Base-by-base conservation (phyloP, 345 rosid species). In the Atalantia buxifolia region DNA sequence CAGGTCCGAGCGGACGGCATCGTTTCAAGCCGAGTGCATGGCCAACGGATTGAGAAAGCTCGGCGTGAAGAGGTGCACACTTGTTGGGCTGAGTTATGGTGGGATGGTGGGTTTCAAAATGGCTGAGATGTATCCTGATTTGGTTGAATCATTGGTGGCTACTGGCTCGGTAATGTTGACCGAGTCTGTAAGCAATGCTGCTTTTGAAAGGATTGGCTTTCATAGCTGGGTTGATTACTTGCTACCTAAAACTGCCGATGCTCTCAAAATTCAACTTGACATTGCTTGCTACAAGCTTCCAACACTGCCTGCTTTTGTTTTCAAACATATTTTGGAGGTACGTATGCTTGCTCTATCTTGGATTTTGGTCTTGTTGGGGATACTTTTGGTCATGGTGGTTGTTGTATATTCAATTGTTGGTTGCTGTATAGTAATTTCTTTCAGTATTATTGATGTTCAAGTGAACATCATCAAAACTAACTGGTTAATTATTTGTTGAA, bases 31-130 rank as follows among this genome's bases (percentile, higher is more conserved):
- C 0, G 84, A 85, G 77, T 88, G 87, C 74, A 57, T 84, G 56
- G 88, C 81, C 1, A 76, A 74, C 64, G 83, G 79, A 45, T 76
- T 90, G 74, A 64, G 65, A 62, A 80, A 75, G 71, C 76, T 88
- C 2, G 91, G 89, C 0, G 93, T 86, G 28, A 68, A 53, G 63
- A 76, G 35, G 69, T 88, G 90, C 66, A 85, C 73, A 1, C 48
- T 86, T 68, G 88, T 88, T 14, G 83, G 90, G 60, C 25, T 81
- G 8, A 85, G 91, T 73, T 88, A 84, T 50, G 88, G 91, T 0
- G 90, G 87, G 64, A 55, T 83, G 75, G 87, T 84, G 27, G 86
- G 86, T 55, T 85, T 88, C 81, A 84, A 80, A 71, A 78, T 90
- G 85, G 90, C 88, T 0, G 77, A 81, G 74, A 56, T 77, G 77